Evolutionary conservation across 208 protist species (phyloP).

Genomic region (Wallacemonas sp.): DNA sequence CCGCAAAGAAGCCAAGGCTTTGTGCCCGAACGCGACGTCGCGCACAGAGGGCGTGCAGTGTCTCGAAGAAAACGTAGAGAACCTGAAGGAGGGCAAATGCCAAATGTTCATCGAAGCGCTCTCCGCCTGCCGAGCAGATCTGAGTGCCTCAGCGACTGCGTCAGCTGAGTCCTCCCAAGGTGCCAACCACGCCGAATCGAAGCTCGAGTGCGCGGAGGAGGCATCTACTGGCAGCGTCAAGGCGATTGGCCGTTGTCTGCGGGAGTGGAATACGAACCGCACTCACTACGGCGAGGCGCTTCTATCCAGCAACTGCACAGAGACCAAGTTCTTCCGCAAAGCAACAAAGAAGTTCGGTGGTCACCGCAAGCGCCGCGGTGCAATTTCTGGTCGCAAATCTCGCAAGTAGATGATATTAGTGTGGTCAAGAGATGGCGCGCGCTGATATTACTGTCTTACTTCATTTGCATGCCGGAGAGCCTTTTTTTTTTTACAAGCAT

Average conservation of each 20-base stretch:
- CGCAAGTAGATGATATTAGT: slow-evolving; percentile 1
- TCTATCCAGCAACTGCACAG: neutral
- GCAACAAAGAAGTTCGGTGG: slow-evolving; percentile 1
- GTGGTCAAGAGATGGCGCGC: no score
- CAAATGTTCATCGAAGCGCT: neutral
- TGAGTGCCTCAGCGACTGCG: neutral
- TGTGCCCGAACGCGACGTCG: neutral
- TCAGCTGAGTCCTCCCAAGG: neutral
- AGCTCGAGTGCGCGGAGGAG: neutral
- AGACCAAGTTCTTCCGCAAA: neutral
- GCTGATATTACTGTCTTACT: neutral
- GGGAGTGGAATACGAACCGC: slow-evolving; percentile 3
- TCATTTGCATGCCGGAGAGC: no score
- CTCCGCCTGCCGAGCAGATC: neutral
- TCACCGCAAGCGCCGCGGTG: slow-evolving; percentile 6
- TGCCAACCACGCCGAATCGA: neutral
- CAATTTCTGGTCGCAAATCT: slow-evolving; percentile 1
- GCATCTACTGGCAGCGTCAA: neutral
- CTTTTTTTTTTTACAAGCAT: no score
- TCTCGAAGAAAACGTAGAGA: neutral
- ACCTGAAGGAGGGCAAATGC: neutral
- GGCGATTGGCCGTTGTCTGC: neutral
- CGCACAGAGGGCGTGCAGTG: neutral
- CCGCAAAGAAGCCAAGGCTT: neutral
- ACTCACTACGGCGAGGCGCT: neutral